Conservation (phyloP, 306 rosid species). For the Casuarina cunninghamiana region DNA sequence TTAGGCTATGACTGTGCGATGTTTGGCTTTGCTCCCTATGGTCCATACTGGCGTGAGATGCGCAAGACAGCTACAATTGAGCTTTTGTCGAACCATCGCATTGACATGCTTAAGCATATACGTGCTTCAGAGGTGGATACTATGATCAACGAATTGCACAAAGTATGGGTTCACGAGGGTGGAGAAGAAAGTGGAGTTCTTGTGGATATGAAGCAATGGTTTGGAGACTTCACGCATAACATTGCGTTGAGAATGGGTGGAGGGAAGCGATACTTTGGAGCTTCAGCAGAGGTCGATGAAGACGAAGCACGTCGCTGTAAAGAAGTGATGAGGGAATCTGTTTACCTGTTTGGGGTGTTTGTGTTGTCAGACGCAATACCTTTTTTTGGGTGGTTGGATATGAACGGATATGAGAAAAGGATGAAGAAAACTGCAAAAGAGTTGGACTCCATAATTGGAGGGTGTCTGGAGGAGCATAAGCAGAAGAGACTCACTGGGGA, state of each 20-base stretch:
- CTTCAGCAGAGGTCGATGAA: constrained; percentile 16
- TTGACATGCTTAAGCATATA: no score
- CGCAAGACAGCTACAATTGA: no score
- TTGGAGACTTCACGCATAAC: constrained; percentile 30
- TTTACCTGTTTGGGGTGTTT: constrained; percentile 20
- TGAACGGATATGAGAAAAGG: constrained; percentile 14
- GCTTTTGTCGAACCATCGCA: no score
- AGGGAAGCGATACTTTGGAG: constrained; percentile 29
- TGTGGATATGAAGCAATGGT: no score
- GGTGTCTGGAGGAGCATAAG: constrained; percentile 35
- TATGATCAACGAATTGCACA: no score
- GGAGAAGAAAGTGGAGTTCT: no score
- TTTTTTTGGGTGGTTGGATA: constrained; percentile 28
- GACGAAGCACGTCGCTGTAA: neutral
- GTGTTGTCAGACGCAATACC: constrained; percentile 26
- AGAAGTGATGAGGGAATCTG: constrained; percentile 15
- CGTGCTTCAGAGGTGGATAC: no score
- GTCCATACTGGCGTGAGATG: constrained; percentile 32
- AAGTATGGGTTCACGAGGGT: no score
- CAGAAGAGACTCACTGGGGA: constrained; percentile 6
- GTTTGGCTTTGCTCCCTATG: constrained; percentile 40
- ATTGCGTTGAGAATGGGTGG: constrained; percentile 43
- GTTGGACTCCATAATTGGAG: constrained; percentile 11
- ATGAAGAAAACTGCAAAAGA: constrained; percentile 29
- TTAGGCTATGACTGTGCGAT: constrained; percentile 32